Evolutionary conservation across 768 basidiomycete genomes (phyloP), one percentile per base, ranked within the genome.

Genomic region (Mycena crocata): DNA sequence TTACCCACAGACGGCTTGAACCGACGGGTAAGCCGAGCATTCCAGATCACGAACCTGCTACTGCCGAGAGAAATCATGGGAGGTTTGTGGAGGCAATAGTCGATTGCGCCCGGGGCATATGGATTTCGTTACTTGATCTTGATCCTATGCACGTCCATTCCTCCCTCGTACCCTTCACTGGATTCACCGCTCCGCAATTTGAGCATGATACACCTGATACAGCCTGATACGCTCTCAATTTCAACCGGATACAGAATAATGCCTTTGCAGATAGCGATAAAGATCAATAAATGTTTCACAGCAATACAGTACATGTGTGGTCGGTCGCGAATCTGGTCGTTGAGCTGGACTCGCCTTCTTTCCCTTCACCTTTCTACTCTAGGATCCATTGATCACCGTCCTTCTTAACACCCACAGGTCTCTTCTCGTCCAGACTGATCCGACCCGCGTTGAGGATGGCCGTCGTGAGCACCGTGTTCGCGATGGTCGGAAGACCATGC

Each of bases 361-460:
- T 62, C 72, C 46, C 62, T 73, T 66, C 55, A 68, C 62, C 46
- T 52, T 64, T 35, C 81, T 80, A 94, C 76, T 91, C 88, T 56
- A 95, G 82, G 67, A 88, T 74, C 93, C 92, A 95, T 58, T 80
- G 77, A 66, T 83, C 85, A 35, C 84, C 87, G 23, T 83, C 84
- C 79, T 89, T 88, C 82, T 84, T 89, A 77, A 98, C 93, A 32
- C 82, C 84, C 55, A 97, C 94, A 9, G 92, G 85, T 67, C 95
- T 82, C 82, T 92, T 94, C 85, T 97, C 94, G 77, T 97, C 94
- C 61, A 97, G 79, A 73, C 92, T 93, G 76, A 94, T 90, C 60
- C 96, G 88, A 17, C 96, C 96, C 30, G 96, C 96, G 68, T 96
- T 89, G 71, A 97, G 86, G 75, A 97, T 94, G 17, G 93, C 93